Percentiles rank a stretch among this genome's conserved stretches.
These are phyloP conservation scores for Rhodamnia rubescens DNA, from an alignment of 345 rosid genomes.

Conservation along the genomic window DNA sequence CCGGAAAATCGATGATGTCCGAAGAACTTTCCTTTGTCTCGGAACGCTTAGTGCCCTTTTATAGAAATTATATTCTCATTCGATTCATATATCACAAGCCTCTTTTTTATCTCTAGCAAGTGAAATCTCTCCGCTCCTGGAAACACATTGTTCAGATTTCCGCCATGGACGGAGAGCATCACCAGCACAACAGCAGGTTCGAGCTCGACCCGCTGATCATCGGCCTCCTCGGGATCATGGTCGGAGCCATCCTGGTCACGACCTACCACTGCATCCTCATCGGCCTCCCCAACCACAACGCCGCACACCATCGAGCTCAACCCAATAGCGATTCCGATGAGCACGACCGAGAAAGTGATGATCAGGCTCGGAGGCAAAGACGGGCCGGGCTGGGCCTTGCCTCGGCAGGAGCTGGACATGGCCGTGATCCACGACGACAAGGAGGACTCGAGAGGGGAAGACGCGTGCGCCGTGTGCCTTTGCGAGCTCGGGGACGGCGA, in stretches of 20 bases:
- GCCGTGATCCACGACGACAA: not conserved
- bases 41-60: not conserved
- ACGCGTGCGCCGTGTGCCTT: constrained; percentile 38
- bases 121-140: not conserved
- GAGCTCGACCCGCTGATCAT: constrained; percentile 14
- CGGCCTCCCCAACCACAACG: not conserved
- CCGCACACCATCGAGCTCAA: not conserved
- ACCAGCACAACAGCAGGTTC: not conserved
- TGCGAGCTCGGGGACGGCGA: constrained; percentile 30
- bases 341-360: not conserved
- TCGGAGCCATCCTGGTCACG: constrained; percentile 25
- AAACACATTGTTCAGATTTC: not conserved
- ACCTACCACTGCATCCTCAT: constrained; percentile 18
- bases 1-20: not conserved
- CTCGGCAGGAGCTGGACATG: not conserved
- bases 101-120: not conserved
- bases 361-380: not conserved
- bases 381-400: not conserved
- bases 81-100: not conserved
- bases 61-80: not conserved
- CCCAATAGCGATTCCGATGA: not conserved
- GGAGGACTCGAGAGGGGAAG: constrained; percentile 1
- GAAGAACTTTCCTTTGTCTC: not conserved
- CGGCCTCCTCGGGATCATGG: constrained; percentile 27
- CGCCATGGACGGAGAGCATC: constrained; percentile 10